These are phyloP conservation scores for Jaenimonas drosophilae DNA, from an alignment of 208 protist genomes.

Conservation along the genomic window DNA sequence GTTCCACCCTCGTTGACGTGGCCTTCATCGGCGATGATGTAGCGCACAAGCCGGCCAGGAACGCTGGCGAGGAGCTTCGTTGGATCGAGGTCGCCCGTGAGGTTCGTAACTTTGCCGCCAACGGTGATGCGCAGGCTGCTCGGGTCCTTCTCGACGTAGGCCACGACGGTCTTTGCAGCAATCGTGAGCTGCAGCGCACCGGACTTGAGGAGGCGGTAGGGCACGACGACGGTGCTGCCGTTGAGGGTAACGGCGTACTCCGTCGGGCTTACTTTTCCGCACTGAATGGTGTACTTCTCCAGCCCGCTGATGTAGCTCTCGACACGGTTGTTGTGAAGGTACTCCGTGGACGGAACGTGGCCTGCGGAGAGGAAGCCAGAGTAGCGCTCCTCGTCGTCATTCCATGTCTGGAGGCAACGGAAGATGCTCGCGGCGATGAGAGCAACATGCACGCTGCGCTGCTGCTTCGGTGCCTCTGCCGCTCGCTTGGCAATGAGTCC, in stretches of 20 bases:
- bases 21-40: conserved; percentile 87
- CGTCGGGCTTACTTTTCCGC: conserved; percentile 25
- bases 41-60: conserved; percentile 94
- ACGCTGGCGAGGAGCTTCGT: conserved; percentile 88
- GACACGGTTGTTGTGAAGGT: conserved; percentile 40
- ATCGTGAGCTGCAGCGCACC: conserved; percentile 73
- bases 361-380: conserved; percentile 63
- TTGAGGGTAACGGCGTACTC: conserved; percentile 74
- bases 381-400: conserved; percentile 60
- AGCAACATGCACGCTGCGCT: conserved; percentile 55
- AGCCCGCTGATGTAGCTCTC: conserved; percentile 67
- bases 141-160: conserved; percentile 91
- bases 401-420: conserved; percentile 27
- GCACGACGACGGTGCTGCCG: conserved; percentile 51
- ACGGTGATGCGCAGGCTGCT: conserved; percentile 87
- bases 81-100: conserved; percentile 94
- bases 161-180: conserved; percentile 64
- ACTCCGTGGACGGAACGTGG: conserved; percentile 77
- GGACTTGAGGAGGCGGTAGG: conserved; percentile 74
- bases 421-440: conserved; percentile 68
- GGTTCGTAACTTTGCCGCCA: conserved; percentile 83
- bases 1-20: conserved; percentile 81
- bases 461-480: conserved; percentile 21
- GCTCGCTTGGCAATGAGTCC: conserved; percentile 52
- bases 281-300: conserved; percentile 70